A percentile compares a stretch with the other conserved stretches of the same genome.
These are phyloP conservation scores for Scutellaria barbata DNA, from an alignment of 257 asterid genomes.

Conservation along the genomic window DNA sequence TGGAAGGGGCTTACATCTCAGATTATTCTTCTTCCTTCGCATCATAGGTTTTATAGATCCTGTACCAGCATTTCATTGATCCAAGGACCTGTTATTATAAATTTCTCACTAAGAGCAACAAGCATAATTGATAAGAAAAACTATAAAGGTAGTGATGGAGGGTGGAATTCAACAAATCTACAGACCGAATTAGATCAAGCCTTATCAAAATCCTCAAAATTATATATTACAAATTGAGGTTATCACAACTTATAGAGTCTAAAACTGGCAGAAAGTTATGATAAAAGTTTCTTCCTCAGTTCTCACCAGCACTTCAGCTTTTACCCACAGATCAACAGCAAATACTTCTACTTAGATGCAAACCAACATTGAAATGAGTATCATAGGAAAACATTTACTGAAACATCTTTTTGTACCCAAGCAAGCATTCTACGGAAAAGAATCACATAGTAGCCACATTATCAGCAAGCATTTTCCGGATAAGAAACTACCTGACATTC, in stretches of 20 bases:
- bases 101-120: conserved; percentile 55
- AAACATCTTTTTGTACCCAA: not conserved
- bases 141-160: not conserved
- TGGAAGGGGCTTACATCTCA: conserved; percentile 84
- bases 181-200: conserved; percentile 4
- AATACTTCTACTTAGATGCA: not conserved
- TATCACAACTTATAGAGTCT: conserved; percentile 6
- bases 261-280: conserved; percentile 7
- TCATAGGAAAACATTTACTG: not conserved
- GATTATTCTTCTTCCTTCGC: conserved; percentile 63
- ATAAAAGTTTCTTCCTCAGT: not conserved
- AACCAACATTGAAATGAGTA: not conserved
- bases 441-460: too few relatives aligned
- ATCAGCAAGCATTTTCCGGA: not conserved
- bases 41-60: conserved; percentile 75
- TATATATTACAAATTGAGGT: not conserved
- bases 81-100: conserved; percentile 83
- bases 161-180: not conserved
- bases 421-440: too few relatives aligned
- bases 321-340: not conserved
- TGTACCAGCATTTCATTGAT: conserved; percentile 85
- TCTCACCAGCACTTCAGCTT: conserved; percentile 20
- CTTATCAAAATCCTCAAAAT: not conserved
- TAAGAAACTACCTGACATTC: not conserved
- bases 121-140: conserved; percentile 32